phyloP scores from a whole-genome alignment of 1,139 yeast species.

The Sugiyamaella neomexicana region DNA sequence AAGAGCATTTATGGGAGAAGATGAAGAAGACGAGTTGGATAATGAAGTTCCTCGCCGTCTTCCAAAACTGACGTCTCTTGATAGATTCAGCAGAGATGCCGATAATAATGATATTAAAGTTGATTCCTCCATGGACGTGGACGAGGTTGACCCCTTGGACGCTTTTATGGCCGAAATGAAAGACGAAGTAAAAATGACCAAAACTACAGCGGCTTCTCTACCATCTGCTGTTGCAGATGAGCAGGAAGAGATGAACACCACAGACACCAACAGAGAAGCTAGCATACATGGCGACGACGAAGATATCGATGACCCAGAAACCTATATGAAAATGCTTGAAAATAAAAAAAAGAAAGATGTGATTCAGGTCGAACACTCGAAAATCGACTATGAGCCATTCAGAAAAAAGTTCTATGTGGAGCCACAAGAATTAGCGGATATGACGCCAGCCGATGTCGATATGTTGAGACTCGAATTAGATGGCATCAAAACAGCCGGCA shows the following conservation, averaged over 20 bases:
- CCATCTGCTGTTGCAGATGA: conserved; percentile 30
- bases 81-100: neutral
- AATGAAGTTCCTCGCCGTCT: conserved; percentile 6
- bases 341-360: conserved; percentile 47
- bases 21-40: conserved; percentile 20
- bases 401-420: conserved; percentile 65
- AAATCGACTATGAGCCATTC: conserved; percentile 54
- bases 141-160: conserved; percentile 45
- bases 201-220: conserved; percentile 16
- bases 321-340: conserved; percentile 38
- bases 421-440: conserved; percentile 52
- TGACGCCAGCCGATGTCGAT: conserved; percentile 55
- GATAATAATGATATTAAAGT: conserved; percentile 9
- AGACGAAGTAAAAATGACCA: conserved; percentile 19
- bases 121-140: conserved; percentile 19
- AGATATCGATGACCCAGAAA: conserved; percentile 33
- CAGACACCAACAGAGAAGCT: conserved; percentile 23
- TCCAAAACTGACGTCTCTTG: neutral
- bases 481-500: conserved; percentile 64
- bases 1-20: conserved; percentile 20
- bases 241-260: conserved; percentile 27
- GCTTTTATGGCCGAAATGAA: conserved; percentile 40
- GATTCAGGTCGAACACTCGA: conserved; percentile 49
- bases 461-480: conserved; percentile 57
- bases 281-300: conserved; percentile 35